Percentiles rank a stretch among this genome's conserved stretches.
These are phyloP conservation scores for Oryza meridionalis DNA, from an alignment of 176 grass and related monocot species.

Conservation along the genomic window DNA sequence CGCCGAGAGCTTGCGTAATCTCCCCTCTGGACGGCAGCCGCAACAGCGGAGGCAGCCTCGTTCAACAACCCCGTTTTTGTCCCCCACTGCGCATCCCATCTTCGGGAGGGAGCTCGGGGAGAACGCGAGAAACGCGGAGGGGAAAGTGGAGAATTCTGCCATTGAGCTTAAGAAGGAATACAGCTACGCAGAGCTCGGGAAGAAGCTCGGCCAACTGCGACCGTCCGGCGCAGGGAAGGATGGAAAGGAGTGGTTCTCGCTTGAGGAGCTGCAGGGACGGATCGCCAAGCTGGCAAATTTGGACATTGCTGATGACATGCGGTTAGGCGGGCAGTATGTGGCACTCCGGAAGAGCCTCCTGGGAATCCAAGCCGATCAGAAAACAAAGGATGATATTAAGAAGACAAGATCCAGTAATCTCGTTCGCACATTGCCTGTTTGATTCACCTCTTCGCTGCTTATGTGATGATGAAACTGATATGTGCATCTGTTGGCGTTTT, in stretches of 20 bases:
- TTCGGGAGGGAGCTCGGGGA: constrained; percentile 37
- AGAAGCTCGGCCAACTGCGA: constrained; percentile 62
- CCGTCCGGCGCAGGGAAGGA: constrained; percentile 54
- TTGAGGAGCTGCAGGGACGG: constrained; percentile 72
- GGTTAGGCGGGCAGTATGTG: not conserved
- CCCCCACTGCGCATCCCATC: not conserved
- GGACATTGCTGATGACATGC: constrained; percentile 45
- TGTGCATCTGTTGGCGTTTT: constrained; percentile 1
- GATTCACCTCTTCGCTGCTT: not conserved
- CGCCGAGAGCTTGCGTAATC: constrained; percentile 20
- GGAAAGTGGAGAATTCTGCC: constrained; percentile 3
- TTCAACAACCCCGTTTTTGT: not conserved
- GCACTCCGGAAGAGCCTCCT: constrained; percentile 6
- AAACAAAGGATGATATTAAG: not conserved
- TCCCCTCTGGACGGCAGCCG: not conserved
- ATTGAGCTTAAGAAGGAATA: constrained; percentile 50
- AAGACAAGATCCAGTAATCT: not conserved
- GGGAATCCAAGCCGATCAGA: not conserved
- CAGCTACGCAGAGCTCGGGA: constrained; percentile 62
- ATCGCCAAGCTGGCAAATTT: constrained; percentile 60
- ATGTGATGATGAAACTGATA: not conserved
- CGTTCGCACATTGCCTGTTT: constrained; percentile 13
- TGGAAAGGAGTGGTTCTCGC: constrained; percentile 62
- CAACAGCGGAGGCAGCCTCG: not conserved
- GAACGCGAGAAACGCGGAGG: not conserved